Evolutionary conservation across 192 early-diverging fungal species (phyloP), one percentile per base, ranked within the genome.

Genomic region (Entomortierella chlamydospora): DNA sequence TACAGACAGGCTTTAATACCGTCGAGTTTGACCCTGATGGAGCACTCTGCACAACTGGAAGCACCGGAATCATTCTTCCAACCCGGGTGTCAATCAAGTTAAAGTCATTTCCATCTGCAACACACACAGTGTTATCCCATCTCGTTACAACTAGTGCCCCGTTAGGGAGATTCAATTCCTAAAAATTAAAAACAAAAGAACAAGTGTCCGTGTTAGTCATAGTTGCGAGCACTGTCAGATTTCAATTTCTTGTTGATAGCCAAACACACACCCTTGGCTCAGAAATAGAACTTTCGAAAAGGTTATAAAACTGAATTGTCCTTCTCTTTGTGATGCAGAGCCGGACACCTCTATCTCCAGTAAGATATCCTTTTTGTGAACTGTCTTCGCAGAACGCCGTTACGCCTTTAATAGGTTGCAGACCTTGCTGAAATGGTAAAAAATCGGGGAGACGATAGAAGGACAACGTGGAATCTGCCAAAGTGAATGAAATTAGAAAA

Each of bases 51-150:
- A 70, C 68, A 1, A 79, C 76, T 15, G 67, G 76, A 10, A 79
- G 56, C 2, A 70, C 76, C 0, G 76, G 68, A 18, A 82, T 74
- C 71, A 73, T 73, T 20, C 80, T 61, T 29, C 61, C 57, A 17
- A 61, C 34, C 22, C 67, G 76, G 18, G 68, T 45, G 61, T 90
- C 74, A 30, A 94, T 85, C 8, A 96, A 53, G 51, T 91, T 94
- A 81, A 95, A 96, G 20, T 84, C 70, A n/a, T 86, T 81, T 6
- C 39, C 30, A 60, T 96, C 95, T 12, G 93, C 95, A 2, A 91
- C 73, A 65, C 91, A 94, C 17, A 94, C 64, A 41, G 73, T 72
- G 11, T 70, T 70, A 2, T 84, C 82, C 73, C 88, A 84, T 33
- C 89, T 82, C 49, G 86, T 84, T 20, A 91, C 73, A 4, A 83